Percentiles rank a stretch among this genome's conserved stretches.
Evolutionary conservation across 805 yeast genomes (phyloP).

Genomic region (Schwanniomyces yamadae): DNA sequence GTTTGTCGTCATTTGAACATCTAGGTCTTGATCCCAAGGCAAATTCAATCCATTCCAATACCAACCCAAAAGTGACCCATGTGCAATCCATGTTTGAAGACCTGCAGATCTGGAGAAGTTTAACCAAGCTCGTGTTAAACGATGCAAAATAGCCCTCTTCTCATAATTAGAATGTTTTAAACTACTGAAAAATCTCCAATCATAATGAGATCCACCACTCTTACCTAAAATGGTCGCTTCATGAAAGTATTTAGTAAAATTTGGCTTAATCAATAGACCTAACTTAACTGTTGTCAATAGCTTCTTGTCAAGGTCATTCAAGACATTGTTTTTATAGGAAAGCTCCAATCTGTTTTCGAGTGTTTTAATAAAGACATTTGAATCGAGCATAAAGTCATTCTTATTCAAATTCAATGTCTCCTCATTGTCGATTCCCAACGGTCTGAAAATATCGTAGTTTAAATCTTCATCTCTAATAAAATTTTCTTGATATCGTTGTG

Average conservation of each 20-base stretch:
- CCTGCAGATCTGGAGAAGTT: constrained; percentile 44
- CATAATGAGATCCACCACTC: constrained; percentile 28
- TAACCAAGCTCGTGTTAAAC: constrained; percentile 52
- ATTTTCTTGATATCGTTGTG: not conserved
- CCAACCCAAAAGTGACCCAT: constrained; percentile 62
- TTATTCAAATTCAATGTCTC: constrained; percentile 2
- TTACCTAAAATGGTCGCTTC: constrained; percentile 34
- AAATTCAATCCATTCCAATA: constrained; percentile 58
- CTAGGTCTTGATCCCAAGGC: constrained; percentile 67
- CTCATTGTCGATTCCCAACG: not conserved
- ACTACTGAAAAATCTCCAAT: constrained; percentile 37
- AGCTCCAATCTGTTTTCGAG: not conserved
- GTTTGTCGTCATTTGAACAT: constrained; percentile 54
- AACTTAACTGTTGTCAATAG: not conserved
- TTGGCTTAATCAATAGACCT: not conserved
- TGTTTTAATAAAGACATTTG: constrained; percentile 6
- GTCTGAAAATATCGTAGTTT: constrained; percentile 6
- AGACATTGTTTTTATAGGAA: not conserved
- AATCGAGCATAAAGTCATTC: constrained; percentile 22
- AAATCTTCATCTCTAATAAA: not conserved
- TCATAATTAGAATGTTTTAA: constrained; percentile 28
- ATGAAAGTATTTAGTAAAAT: constrained; percentile 34
- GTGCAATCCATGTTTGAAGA: constrained; percentile 58
- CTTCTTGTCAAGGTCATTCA: constrained; percentile 6
- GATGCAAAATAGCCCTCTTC: constrained; percentile 40